Evolutionary conservation across 73 alveolate species (phyloP).

Genomic region (Uronychia setigera): DNA sequence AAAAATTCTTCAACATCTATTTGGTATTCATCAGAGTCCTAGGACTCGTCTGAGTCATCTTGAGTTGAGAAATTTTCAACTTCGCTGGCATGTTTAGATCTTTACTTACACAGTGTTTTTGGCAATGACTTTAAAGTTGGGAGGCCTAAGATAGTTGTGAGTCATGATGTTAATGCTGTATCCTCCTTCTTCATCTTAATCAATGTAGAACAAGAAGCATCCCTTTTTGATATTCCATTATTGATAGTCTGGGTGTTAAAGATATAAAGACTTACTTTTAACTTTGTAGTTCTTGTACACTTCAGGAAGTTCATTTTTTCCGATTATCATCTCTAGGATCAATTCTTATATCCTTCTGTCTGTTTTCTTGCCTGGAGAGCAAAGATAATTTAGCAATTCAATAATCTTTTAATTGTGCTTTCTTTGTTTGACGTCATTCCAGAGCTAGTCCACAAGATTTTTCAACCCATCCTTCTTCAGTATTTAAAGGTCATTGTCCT

Average conservation of each 20-base stretch:
- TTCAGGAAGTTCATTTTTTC: slow-evolving; percentile 2
- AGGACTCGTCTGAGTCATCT: neutral
- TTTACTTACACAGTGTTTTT: neutral
- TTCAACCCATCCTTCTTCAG: slow-evolving; percentile 1
- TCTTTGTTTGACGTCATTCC: neutral
- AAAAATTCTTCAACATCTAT: neutral
- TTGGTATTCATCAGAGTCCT: neutral
- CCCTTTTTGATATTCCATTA: slow-evolving; percentile 2
- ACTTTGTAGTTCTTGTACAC: neutral
- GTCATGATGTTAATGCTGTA: neutral
- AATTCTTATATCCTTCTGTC: slow-evolving; percentile 11
- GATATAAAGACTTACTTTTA: neutral
- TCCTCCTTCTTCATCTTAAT: neutral
- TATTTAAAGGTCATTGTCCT: neutral
- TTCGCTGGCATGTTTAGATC: neutral
- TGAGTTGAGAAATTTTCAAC: neutral
- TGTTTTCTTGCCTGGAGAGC: slow-evolving; percentile 16
- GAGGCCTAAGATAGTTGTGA: neutral
- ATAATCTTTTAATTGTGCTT: neutral
- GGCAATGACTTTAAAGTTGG: slow-evolving; percentile 1
- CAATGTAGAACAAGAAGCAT: slow-evolving; percentile 12
- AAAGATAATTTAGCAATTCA: neutral
- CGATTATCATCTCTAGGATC: slow-evolving; percentile 11
- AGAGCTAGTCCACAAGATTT: neutral
- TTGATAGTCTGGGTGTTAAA: neutral